Conservation (phyloP, 1,139 yeast species). For the Diutina pseudorugosa region DNA sequence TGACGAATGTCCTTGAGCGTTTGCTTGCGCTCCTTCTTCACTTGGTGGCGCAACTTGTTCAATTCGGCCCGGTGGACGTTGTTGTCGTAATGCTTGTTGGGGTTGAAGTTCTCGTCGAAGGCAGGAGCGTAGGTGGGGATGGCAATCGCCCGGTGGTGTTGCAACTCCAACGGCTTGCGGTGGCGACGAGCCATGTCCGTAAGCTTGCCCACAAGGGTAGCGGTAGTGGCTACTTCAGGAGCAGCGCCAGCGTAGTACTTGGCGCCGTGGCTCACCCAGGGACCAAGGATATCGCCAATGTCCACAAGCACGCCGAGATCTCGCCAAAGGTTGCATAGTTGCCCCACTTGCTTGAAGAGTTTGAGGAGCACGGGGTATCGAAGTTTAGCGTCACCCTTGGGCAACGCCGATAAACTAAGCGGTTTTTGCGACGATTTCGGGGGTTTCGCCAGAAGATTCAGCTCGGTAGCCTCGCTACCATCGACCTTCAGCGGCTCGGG, state of each 20-base stretch:
- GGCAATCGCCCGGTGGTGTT: conserved; percentile 76
- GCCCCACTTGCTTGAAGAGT: conserved; percentile 17
- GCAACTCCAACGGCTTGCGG: conserved; percentile 70
- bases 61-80: conserved; percentile 74
- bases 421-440: not conserved
- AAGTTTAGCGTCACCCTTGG: not conserved
- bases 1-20: conserved; percentile 32
- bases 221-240: conserved; percentile 21
- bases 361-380: conserved; percentile 5
- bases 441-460: not conserved
- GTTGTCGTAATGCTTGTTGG: conserved; percentile 85
- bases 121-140: conserved; percentile 82
- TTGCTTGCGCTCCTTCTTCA: conserved; percentile 28
- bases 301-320: conserved; percentile 57
- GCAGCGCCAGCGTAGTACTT: conserved; percentile 20
- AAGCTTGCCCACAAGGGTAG: conserved; percentile 40
- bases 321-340: conserved; percentile 39
- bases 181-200: conserved; percentile 24
- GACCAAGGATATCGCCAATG: conserved; percentile 28
- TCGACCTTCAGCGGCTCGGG: not conserved
- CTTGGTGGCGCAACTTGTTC: conserved; percentile 67
- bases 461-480: not conserved
- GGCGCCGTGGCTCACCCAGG: conserved; percentile 24
- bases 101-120: conserved; percentile 92
- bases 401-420: not conserved